Evolutionary conservation across 345 rosid genomes (phyloP), one percentile per base, ranked within the genome.

Genomic region (Salix suchowensis): DNA sequence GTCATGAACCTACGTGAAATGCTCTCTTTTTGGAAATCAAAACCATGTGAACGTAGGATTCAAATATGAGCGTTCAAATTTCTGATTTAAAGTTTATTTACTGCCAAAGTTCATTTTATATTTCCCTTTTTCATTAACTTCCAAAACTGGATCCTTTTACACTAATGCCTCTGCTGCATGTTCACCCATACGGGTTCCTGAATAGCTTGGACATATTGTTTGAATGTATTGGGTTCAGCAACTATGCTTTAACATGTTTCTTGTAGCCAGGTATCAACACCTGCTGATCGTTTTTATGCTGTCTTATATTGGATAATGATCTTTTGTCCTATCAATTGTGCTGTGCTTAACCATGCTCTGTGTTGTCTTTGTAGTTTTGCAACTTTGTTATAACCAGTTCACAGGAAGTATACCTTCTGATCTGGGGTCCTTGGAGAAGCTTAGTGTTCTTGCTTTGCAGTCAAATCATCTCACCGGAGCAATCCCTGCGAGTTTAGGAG

Each of bases 401-500:
- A 85, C 81, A 70, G 99, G 97, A 34, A 85, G 94, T 72, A 84
- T 96, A 72, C 99, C 99, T 1, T 87, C 88, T 10, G 91, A 91
- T 86, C 79, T 96, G 70, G 91, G 97, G 10, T 91, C 97, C 16
- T 14, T 94, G 18, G 83, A 82, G 77, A 91, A 83, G 87, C 90
- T 96, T 9, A 84, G 60, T 70, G 97, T 92, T 48, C 92, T 96
- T 40, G 93, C 98, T 73, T 79, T 96, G 74, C 97, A 96, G 76
- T 89, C 84, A 73, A 96, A 96, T 85, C 82, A 71, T 68, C 84
- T 96, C 34, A 87, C 93, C 14, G 99, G 99, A 65, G 99, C 98
- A 16, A 90, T 96, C 68, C 99, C 99, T 36, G 97, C 99, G 1
- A 92, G 95, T 87, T 85, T 96, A 81, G 99, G 99, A 13, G 85